phyloP scores from a whole-genome alignment of 2,329 filamentous ascomycete species.

The Chaetomium strumarium region DNA sequence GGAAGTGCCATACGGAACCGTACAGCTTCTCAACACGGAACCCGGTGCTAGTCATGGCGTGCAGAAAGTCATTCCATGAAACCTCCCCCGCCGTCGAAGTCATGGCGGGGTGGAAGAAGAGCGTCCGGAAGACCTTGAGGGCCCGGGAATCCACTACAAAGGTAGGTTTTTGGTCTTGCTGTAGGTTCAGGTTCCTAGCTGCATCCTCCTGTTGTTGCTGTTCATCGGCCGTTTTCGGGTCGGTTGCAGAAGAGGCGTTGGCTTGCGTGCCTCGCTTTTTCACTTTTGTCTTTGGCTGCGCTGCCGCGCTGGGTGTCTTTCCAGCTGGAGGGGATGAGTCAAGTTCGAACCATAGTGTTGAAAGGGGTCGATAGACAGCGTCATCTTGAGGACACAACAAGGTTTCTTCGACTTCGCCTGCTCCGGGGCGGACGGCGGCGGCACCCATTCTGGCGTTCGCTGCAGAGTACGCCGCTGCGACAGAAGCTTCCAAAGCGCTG shows the following conservation, averaged over 20 bases:
- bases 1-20: slow-evolving; percentile 57
- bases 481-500: slow-evolving; percentile 29
- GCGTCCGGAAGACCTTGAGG: slow-evolving; percentile 31
- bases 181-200: background rate
- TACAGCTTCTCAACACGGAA: slow-evolving; percentile 52
- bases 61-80: slow-evolving; percentile 47
- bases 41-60: slow-evolving; percentile 44
- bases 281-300: slow-evolving; percentile 10
- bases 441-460: slow-evolving; percentile 45
- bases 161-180: background rate
- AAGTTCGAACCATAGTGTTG: slow-evolving; percentile 21
- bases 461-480: slow-evolving; percentile 34
- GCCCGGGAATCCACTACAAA: slow-evolving; percentile 27
- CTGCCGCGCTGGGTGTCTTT: background rate
- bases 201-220: background rate
- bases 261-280: slow-evolving; percentile 21
- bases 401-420: background rate
- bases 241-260: background rate
- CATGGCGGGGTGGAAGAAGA: slow-evolving; percentile 36
- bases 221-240: background rate
- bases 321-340: background rate
- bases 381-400: background rate
- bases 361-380: slow-evolving; percentile 22
- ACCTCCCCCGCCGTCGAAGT: slow-evolving; percentile 42
- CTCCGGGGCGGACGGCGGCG: slow-evolving; percentile 25